A percentile compares a stretch with the other conserved stretches of the same genome.
phyloP scores from a whole-genome alignment of 2,329 filamentous ascomycete species.

The Aurifilum marmelostoma region DNA sequence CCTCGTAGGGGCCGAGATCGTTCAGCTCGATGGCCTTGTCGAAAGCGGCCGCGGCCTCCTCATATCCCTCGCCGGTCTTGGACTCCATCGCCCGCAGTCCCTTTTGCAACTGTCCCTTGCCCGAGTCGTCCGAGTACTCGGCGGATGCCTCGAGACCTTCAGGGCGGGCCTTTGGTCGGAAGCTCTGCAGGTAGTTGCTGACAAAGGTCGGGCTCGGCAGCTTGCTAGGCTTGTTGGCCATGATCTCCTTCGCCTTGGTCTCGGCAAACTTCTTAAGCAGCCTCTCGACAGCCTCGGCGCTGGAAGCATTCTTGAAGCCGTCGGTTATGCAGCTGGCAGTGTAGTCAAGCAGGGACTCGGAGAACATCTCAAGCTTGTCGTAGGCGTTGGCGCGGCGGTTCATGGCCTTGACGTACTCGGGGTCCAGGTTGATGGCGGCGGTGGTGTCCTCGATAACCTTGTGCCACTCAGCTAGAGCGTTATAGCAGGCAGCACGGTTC shows the following conservation, averaged over 20 bases:
- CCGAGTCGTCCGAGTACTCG: constrained; percentile 77
- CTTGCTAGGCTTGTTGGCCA: constrained; percentile 82
- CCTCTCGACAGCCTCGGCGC: constrained; percentile 87
- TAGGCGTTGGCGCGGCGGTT: constrained; percentile 97
- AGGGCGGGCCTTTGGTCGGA: constrained; percentile 81
- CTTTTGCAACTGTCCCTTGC: constrained; percentile 82
- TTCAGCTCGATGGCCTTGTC: constrained; percentile 84
- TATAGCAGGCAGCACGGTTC: constrained; percentile 97
- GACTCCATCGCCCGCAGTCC: constrained; percentile 80
- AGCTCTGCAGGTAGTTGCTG: constrained; percentile 98
- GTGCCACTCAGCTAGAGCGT: constrained; percentile 89
- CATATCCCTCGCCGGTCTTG: constrained; percentile 89
- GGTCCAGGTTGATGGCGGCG: constrained; percentile 89
- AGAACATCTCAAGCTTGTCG: constrained; percentile 88
- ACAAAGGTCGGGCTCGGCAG: constrained; percentile 96
- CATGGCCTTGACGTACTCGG: constrained; percentile 95
- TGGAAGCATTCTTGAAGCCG: constrained; percentile 89
- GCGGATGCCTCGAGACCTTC: constrained; percentile 78
- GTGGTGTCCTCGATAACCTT: constrained; percentile 97
- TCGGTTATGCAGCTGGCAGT: constrained; percentile 99
- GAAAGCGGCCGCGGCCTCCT: constrained; percentile 83
- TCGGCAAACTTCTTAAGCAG: constrained; percentile 97
- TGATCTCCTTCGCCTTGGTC: constrained; percentile 87
- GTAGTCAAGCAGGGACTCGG: constrained; percentile 94
- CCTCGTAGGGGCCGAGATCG: constrained; percentile 80